Percentiles rank a stretch among this genome's conserved stretches.
phyloP scores from a whole-genome alignment of 345 rosid genomes.

The Salix udensis region DNA sequence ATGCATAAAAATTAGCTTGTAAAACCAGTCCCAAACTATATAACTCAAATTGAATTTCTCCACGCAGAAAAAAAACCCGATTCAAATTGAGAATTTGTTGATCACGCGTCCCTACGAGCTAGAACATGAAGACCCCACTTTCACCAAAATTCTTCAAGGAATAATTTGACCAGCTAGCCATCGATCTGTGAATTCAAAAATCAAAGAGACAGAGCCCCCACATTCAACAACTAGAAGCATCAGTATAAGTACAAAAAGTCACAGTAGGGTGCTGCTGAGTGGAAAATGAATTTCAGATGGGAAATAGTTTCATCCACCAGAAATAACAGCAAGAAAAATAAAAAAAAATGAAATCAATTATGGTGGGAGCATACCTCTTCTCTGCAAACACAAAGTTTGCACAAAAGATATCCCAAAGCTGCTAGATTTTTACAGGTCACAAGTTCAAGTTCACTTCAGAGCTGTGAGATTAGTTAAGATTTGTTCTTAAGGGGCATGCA shows the following conservation, averaged over 20 bases:
- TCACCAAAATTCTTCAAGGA: constrained; percentile 7
- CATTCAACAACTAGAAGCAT: not conserved
- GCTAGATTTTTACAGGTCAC: no score
- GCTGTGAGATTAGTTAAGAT: no score
- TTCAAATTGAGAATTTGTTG: no score
- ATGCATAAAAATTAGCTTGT: no score
- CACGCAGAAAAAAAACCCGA: no score
- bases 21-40: not conserved
- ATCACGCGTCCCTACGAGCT: not conserved
- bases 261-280: not conserved
- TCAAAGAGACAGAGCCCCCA: not conserved
- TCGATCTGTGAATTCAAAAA: constrained; percentile 4
- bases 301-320: constrained; percentile 5
- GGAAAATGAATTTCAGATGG: constrained; percentile 6
- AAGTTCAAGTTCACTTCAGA: no score
- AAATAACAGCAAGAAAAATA: not conserved
- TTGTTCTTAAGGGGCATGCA: fast-evolving
- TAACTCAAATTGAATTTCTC: not conserved
- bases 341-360: constrained; percentile 1
- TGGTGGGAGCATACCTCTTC: constrained; percentile 7
- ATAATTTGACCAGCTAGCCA: constrained; percentile 25
- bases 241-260: constrained; percentile 3
- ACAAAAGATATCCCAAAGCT: constrained; percentile 1
- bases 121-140: constrained; percentile 17
- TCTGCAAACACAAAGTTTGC: not conserved